Percentiles rank a stretch among this genome's conserved stretches.
Conservation (phyloP, 2,329 filamentous ascomycete genomes). For the Curvularia sp. region DNA sequence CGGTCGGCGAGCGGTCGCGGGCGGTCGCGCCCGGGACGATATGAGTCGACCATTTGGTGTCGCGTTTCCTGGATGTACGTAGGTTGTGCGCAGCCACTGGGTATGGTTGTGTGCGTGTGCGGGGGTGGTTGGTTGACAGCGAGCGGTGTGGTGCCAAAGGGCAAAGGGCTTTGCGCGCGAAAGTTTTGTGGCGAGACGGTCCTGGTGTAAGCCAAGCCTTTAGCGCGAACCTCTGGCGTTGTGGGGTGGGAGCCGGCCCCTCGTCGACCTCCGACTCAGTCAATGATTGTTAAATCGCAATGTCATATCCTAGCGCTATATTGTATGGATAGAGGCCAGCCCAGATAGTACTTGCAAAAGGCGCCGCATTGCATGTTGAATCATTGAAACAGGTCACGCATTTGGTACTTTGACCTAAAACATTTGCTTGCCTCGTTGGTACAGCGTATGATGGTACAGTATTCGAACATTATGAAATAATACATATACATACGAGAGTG, state of each 20-base stretch:
- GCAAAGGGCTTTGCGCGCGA: slow-evolving; percentile 19
- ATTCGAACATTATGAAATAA: slow-evolving; percentile 17
- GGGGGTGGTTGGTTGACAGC: slow-evolving; percentile 11
- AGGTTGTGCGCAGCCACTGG: slow-evolving; percentile 1
- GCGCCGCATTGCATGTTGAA: neutral
- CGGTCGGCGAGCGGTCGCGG: slow-evolving; percentile 34
- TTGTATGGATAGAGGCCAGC: too few relatives aligned
- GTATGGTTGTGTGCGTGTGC: slow-evolving; percentile 12
- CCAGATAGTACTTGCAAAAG: neutral
- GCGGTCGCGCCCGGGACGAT: slow-evolving; percentile 36
- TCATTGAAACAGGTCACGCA: neutral
- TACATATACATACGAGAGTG: slow-evolving; percentile 23
- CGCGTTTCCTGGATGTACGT: slow-evolving; percentile 12
- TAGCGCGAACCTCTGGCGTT: slow-evolving; percentile 16
- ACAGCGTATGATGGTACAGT: slow-evolving; percentile 27
- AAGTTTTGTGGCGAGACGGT: slow-evolving; percentile 21
- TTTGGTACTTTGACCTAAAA: neutral
- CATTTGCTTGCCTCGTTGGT: neutral
- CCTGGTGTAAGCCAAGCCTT: slow-evolving; percentile 21
- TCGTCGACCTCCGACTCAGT: neutral
- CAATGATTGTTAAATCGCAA: neutral
- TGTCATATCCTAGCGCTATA: neutral
- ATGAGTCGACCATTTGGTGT: slow-evolving; percentile 35
- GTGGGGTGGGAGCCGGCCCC: slow-evolving; percentile 12
- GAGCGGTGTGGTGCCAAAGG: slow-evolving; percentile 7